These are phyloP conservation scores for Fusarium mexicanum DNA, from an alignment of 2,329 filamentous ascomycete genomes.

Conservation along the genomic window DNA sequence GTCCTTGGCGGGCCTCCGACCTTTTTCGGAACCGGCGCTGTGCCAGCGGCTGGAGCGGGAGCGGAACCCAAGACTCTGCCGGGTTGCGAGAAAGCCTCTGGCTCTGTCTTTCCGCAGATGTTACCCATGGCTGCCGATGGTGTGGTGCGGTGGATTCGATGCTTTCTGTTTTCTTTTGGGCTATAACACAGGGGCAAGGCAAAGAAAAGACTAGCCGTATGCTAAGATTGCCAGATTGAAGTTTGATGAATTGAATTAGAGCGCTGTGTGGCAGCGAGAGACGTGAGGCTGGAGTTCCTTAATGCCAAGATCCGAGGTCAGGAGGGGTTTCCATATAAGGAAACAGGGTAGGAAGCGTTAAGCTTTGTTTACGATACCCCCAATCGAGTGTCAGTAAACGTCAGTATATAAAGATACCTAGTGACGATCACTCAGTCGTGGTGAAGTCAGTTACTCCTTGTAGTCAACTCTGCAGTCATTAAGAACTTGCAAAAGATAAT, in stretches of 20 bases:
- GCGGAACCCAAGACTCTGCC: constrained; percentile 75
- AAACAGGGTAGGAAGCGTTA: neutral
- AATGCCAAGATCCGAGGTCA: constrained; percentile 27
- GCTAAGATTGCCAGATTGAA: neutral
- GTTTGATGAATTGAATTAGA: neutral
- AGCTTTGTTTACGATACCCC: neutral
- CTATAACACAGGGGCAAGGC: neutral
- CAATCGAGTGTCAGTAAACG: neutral
- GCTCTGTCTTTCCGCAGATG: constrained; percentile 81
- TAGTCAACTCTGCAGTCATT: neutral
- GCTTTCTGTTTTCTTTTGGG: neutral
- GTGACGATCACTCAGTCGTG: neutral
- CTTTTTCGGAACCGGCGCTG: constrained; percentile 62
- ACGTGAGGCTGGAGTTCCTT: constrained; percentile 15
- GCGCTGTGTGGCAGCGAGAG: constrained; percentile 16
- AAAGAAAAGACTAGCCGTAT: neutral
- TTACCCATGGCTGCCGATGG: constrained; percentile 74
- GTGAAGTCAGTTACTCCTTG: neutral
- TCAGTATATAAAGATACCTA: neutral
- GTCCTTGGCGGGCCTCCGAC: constrained; percentile 69
- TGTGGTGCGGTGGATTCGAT: neutral
- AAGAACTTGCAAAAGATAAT: neutral
- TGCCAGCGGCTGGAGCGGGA: constrained; percentile 55
- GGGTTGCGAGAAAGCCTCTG: constrained; percentile 75
- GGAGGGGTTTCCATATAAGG: constrained; percentile 7